These are phyloP conservation scores for Kurtzmaniella natalensis DNA, from an alignment of 1,139 yeast species.

Conservation along the genomic window DNA sequence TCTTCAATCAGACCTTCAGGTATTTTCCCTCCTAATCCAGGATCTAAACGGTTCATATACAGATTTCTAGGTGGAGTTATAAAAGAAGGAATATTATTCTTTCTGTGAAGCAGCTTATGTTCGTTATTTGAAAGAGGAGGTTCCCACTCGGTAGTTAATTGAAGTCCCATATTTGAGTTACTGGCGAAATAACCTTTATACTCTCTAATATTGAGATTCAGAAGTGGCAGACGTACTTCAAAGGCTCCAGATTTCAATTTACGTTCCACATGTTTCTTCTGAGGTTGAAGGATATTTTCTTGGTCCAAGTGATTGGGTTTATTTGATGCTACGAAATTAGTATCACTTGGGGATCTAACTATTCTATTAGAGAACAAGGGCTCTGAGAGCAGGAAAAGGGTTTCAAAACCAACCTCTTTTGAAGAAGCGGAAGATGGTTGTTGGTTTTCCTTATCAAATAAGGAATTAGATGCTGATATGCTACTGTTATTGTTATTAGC, in stretches of 20 bases:
- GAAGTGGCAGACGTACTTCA: conserved; percentile 26
- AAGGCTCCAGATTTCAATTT: conserved; percentile 10
- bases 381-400: too few relatives aligned
- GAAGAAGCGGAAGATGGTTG: conserved; percentile 1
- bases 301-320: conserved; percentile 33
- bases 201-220: conserved; percentile 27
- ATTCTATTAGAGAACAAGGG: too few relatives aligned
- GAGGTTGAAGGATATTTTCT: conserved; percentile 44
- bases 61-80: conserved; percentile 31
- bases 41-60: conserved; percentile 7
- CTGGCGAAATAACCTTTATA: conserved; percentile 29
- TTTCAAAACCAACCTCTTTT: neutral
- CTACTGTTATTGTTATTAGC: neutral
- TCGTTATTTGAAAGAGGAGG: conserved; percentile 24
- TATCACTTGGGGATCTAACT: too few relatives aligned
- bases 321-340: too few relatives aligned
- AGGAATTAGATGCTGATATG: too few relatives aligned
- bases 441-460: too few relatives aligned
- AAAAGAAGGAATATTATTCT: conserved; percentile 26
- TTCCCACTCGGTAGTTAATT: conserved; percentile 26
- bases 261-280: conserved; percentile 12
- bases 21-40: conserved; percentile 2
- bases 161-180: conserved; percentile 10
- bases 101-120: conserved; percentile 32
- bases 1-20: conserved; percentile 10